Conservation (phyloP, 179 eudicot genomes). For the Corrigiola litoralis region DNA sequence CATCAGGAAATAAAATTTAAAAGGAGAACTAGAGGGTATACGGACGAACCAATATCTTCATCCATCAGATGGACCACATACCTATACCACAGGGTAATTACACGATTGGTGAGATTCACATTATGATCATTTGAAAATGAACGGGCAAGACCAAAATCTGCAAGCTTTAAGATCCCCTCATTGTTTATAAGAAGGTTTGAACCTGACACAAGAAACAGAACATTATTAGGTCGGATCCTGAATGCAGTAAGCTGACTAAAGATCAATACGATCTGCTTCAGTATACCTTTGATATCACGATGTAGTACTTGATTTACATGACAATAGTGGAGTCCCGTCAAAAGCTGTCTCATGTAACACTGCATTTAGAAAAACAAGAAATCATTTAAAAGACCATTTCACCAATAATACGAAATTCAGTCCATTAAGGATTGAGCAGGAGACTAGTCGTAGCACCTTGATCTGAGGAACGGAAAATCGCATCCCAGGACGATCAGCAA, state of each 20-base stretch:
- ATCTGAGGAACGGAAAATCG: slow-evolving; percentile 86
- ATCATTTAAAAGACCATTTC: neutral
- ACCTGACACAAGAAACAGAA: slow-evolving; percentile 36
- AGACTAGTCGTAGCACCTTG: slow-evolving; percentile 45
- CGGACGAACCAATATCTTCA: neutral
- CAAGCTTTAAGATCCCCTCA: slow-evolving; percentile 90
- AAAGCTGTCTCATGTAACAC: slow-evolving; percentile 96
- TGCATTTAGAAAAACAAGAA: slow-evolving; percentile 23
- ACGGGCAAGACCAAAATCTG: slow-evolving; percentile 97
- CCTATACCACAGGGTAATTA: slow-evolving; percentile 97
- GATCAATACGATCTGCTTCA: neutral
- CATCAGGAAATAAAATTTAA: neutral
- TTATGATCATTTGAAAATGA: slow-evolving; percentile 81
- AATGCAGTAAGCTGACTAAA: neutral
- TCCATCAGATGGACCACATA: slow-evolving; percentile 21
- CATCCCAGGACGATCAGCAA: slow-evolving; percentile 96
- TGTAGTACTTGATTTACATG: slow-evolving; percentile 96
- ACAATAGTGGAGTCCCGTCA: slow-evolving; percentile 97
- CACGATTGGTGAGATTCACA: slow-evolving; percentile 92
- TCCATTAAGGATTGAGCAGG: neutral
- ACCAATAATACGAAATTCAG: neutral
- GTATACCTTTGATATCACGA: slow-evolving; percentile 88
- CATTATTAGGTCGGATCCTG: neutral
- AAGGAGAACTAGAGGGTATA: neutral
- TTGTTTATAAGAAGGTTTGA: slow-evolving; percentile 94